Percentiles rank a stretch among this genome's conserved stretches.
Conservation (phyloP, 2,329 filamentous ascomycete species). For the Arthrobotrys megalospora region DNA sequence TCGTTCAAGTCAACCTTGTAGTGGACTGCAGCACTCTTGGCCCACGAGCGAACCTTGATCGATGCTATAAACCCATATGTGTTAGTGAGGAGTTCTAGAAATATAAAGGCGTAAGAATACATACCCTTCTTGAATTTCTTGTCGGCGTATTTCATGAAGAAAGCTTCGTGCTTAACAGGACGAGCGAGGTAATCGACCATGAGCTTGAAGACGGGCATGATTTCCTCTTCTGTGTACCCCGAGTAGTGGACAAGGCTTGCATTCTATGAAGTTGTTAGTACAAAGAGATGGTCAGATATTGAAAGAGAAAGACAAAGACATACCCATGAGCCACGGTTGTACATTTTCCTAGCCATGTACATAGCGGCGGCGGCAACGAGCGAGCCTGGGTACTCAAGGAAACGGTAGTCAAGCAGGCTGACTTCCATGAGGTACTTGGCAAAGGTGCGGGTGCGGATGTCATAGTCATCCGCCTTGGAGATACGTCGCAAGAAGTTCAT, state of each 20-base stretch:
- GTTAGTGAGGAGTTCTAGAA: constrained; percentile 62
- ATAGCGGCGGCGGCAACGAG: constrained; percentile 93
- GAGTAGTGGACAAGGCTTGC: constrained; percentile 89
- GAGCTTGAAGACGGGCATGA: constrained; percentile 89
- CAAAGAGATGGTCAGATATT: not conserved
- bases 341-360: constrained; percentile 91
- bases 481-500: constrained; percentile 99
- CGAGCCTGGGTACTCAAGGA: constrained; percentile 90
- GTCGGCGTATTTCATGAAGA: constrained; percentile 99
- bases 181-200: constrained; percentile 97
- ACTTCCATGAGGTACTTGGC: constrained; percentile 99
- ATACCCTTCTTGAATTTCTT: constrained; percentile 99
- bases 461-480: constrained; percentile 99
- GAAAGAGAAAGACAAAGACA: constrained; percentile 66
- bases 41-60: constrained; percentile 63
- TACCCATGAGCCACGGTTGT: constrained; percentile 93
- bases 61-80: constrained; percentile 62
- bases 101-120: constrained; percentile 63
- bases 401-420: constrained; percentile 92
- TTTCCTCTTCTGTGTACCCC: constrained; percentile 92
- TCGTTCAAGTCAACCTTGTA: constrained; percentile 58
- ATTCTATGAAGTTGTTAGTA: constrained; percentile 73
- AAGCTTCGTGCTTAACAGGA: constrained; percentile 92
- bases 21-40: constrained; percentile 54
- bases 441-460: constrained; percentile 95